A percentile compares a stretch with the other conserved stretches of the same genome.
Evolutionary conservation across 2,329 filamentous ascomycete genomes (phyloP).

Genomic region (Aspergillus sp.): DNA sequence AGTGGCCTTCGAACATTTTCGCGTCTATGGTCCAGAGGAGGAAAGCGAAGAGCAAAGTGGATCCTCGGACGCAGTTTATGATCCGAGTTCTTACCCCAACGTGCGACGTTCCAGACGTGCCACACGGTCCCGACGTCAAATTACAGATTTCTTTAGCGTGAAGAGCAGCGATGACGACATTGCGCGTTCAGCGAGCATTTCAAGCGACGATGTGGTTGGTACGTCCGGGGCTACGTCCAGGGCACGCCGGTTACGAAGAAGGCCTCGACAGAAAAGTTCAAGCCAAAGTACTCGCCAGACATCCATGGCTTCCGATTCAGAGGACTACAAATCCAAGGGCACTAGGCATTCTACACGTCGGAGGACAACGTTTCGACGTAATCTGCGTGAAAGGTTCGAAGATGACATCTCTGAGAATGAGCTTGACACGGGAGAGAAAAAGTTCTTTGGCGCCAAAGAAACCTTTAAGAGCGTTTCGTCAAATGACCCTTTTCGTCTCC

Average conservation of each 20-base stretch:
- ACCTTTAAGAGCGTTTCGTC: constrained; percentile 56
- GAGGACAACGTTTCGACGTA: constrained; percentile 23
- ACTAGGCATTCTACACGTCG: constrained; percentile 26
- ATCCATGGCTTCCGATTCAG: constrained; percentile 6
- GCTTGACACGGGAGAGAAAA: constrained; percentile 39
- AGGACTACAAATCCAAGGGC: constrained; percentile 6
- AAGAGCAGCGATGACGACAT: constrained; percentile 14
- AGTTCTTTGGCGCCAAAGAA: constrained; percentile 59
- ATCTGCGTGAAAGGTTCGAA: constrained; percentile 38
- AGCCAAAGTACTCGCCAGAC: constrained; percentile 5
- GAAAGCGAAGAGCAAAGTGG: neutral
- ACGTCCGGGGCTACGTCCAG: constrained; percentile 6
- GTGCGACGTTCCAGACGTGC: constrained; percentile 5
- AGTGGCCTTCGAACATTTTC: constrained; percentile 18
- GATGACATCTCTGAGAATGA: constrained; percentile 32
- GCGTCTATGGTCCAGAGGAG: constrained; percentile 3
- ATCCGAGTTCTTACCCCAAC: neutral
- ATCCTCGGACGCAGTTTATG: neutral
- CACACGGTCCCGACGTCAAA: constrained; percentile 7
- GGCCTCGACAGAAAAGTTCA: constrained; percentile 1
- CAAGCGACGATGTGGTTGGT: constrained; percentile 18
- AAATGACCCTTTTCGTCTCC: constrained; percentile 58
- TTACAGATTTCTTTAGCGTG: constrained; percentile 12
- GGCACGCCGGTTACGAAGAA: constrained; percentile 9
- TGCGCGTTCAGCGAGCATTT: constrained; percentile 3